Conservation (phyloP, 306 rosid species). For the Vigna unguiculata region DNA sequence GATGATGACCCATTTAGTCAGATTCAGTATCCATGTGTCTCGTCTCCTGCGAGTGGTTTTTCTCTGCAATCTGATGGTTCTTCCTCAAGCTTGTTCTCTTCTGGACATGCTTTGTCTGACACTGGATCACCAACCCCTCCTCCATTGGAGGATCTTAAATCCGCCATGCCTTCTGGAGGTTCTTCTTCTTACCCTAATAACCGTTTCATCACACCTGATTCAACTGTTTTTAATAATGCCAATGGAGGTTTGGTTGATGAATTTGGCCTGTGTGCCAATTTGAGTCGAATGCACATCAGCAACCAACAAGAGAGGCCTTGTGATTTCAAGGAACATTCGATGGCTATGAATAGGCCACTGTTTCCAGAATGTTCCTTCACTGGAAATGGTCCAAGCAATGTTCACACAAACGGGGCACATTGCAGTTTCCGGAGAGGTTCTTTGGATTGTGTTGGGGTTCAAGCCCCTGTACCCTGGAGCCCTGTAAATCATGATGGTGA, state of each 20-base stretch:
- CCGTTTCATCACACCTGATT: constrained; percentile 39
- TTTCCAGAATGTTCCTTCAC: constrained; percentile 28
- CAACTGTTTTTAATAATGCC: constrained; percentile 37
- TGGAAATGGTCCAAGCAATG: constrained; percentile 42
- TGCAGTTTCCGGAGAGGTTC: constrained; percentile 39
- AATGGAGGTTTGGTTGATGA: constrained; percentile 55
- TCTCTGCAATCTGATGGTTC: constrained; percentile 64
- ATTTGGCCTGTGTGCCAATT: constrained; percentile 47
- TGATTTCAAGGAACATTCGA: constrained; percentile 31
- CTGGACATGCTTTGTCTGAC: constrained; percentile 55
- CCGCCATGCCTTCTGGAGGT: constrained; percentile 44
- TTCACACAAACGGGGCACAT: constrained; percentile 28
- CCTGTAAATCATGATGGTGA: constrained; percentile 34
- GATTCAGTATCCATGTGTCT: constrained; percentile 47
- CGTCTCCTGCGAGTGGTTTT: constrained; percentile 64
- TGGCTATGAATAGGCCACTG: constrained; percentile 35
- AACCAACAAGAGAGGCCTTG: constrained; percentile 44
- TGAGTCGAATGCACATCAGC: constrained; percentile 52
- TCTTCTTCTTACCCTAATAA: constrained; percentile 31
- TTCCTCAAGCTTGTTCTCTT: constrained; percentile 64
- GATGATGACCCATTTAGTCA: constrained; percentile 52
- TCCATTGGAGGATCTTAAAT: constrained; percentile 59
- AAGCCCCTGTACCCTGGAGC: constrained; percentile 38
- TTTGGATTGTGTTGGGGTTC: constrained; percentile 41
- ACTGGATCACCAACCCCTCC: constrained; percentile 67